Evolutionary conservation across 805 yeast genomes (phyloP).

Genomic region (Candida taoyuanica): DNA sequence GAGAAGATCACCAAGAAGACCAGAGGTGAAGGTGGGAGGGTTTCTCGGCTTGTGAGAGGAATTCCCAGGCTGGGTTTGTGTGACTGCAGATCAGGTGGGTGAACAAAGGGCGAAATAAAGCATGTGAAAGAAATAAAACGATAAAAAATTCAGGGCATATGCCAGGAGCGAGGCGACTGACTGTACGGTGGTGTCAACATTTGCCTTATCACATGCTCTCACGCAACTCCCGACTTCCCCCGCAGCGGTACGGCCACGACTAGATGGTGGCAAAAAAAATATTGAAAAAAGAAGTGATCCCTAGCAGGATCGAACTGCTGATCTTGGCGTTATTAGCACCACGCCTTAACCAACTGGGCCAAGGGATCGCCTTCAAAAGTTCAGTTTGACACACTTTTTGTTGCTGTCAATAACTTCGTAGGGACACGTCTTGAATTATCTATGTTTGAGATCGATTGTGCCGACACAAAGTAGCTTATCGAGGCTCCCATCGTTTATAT

Average conservation of each 20-base stretch:
- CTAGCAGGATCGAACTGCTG: conserved; percentile 89
- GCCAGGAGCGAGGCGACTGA: background rate
- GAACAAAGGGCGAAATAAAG: background rate
- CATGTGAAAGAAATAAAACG: conserved; percentile 4
- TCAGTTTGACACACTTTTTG: background rate
- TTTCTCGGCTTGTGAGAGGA: background rate
- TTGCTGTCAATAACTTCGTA: no score
- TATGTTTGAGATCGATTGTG: background rate
- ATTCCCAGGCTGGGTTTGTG: no score
- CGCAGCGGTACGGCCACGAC: conserved; percentile 1
- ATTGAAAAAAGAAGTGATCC: conserved; percentile 45
- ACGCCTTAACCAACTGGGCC: conserved; percentile 62
- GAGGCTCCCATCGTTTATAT: background rate
- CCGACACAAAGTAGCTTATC: background rate
- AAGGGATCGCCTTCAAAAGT: conserved; percentile 37
- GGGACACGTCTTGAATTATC: no score
- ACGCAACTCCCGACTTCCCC: no score
- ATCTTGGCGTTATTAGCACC: conserved; percentile 55
- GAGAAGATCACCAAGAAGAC: no score
- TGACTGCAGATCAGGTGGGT: conserved; percentile 4
- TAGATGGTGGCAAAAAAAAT: background rate
- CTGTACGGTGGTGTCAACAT: background rate
- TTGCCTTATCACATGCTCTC: conserved; percentile 6
- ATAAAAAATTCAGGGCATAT: no score
- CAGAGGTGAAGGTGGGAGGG: background rate